Conservation (phyloP, 306 rosid species). For the Sicyos edulis region DNA sequence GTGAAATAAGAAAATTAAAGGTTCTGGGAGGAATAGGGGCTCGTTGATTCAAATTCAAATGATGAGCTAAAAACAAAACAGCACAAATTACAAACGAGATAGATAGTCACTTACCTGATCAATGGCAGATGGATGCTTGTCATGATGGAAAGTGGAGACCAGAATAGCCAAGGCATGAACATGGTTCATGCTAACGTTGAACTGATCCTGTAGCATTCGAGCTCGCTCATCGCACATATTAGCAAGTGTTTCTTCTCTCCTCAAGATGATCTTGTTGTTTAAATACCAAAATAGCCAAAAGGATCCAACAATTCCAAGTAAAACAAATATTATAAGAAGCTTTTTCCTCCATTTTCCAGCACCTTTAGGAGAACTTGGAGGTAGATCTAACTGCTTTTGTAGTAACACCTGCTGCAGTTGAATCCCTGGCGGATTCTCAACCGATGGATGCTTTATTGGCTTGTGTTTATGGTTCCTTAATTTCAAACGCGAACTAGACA, state of each 20-base stretch:
- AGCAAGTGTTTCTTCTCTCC: conserved; percentile 74
- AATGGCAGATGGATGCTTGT: conserved; percentile 78
- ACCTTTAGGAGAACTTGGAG: conserved; percentile 39
- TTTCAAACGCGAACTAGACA: conserved; percentile 34
- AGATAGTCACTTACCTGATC: conserved; percentile 60
- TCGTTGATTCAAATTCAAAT: neutral
- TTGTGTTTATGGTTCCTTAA: conserved; percentile 37
- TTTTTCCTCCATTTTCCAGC: conserved; percentile 73
- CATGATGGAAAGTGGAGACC: conserved; percentile 90
- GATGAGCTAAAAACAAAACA: neutral
- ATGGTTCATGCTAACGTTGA: conserved; percentile 91
- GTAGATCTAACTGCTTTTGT: conserved; percentile 33
- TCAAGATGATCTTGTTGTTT: conserved; percentile 33
- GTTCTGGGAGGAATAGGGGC: neutral
- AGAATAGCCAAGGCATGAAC: conserved; percentile 93
- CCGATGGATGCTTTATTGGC: conserved; percentile 30
- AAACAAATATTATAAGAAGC: conserved; percentile 41
- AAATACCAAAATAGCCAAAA: conserved; percentile 62
- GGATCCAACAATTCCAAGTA: conserved; percentile 45
- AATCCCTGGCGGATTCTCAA: conserved; percentile 30
- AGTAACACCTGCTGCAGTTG: conserved; percentile 19
- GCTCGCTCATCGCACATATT: conserved; percentile 99
- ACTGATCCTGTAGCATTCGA: conserved; percentile 94
- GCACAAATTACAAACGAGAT: conserved; percentile 16
- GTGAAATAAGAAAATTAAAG: too few relatives aligned